A percentile compares a stretch with the other conserved stretches of the same genome.
These are phyloP conservation scores for Podospora bellae-mahoneyi DNA, from an alignment of 495 filamentous ascomycete species.

Conservation along the genomic window DNA sequence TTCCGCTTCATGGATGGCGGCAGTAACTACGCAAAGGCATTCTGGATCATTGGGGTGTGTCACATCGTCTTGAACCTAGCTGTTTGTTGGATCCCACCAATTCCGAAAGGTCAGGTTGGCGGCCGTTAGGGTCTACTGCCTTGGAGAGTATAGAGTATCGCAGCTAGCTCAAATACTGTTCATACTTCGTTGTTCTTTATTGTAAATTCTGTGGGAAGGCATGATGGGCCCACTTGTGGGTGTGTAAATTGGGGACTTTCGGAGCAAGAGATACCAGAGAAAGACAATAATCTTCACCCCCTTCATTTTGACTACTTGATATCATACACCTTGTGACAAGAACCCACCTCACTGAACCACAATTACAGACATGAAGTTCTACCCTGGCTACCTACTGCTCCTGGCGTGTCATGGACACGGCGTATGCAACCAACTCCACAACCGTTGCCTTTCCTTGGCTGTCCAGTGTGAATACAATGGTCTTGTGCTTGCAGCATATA, in stretches of 20 bases:
- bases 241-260: too few species aligned
- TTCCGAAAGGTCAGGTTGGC: constrained; percentile 51
- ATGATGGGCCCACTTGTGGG: too few species aligned
- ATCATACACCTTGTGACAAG: too few species aligned
- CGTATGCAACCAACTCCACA: constrained; percentile 18
- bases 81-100: constrained; percentile 67
- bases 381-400: not conserved
- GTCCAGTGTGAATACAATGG: constrained; percentile 18
- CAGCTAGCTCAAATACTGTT: too few species aligned
- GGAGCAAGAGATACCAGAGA: too few species aligned
- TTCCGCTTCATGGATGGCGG: constrained; percentile 69
- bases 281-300: too few species aligned
- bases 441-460: constrained; percentile 11
- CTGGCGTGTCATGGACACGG: constrained; percentile 9
- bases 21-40: constrained; percentile 59
- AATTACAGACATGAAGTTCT: too few species aligned
- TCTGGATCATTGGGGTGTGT: constrained; percentile 78
- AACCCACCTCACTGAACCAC: too few species aligned
- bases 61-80: constrained; percentile 61
- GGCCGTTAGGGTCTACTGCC: not conserved
- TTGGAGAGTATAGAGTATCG: too few species aligned
- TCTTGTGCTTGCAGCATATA: constrained; percentile 22
- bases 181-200: too few species aligned
- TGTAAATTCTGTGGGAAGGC: too few species aligned
- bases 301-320: too few species aligned